Base-by-base conservation (phyloP, 2,329 filamentous ascomycete species). In the Xylaria arbuscula region DNA sequence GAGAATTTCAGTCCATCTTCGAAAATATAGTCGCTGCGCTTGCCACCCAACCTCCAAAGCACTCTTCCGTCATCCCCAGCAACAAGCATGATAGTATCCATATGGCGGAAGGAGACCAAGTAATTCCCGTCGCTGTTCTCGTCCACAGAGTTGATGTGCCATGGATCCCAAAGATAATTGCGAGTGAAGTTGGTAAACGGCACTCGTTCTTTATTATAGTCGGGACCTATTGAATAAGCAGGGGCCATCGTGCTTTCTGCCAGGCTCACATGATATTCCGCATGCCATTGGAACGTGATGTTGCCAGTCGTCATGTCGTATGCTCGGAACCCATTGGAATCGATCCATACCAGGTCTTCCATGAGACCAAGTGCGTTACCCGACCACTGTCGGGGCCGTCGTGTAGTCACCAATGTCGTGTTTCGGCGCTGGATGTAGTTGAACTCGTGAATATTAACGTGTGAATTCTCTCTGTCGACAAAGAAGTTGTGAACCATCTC, bases 271-370 rank as follows among this genome's bases (percentile, higher is more conserved):
- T 66, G 63, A 17, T 66, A 28, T 51, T 66, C 63, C n/a, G 63
- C 63, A 56, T 48, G 56, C 55, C 63, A 66, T 36, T 60, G 17
- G 55, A 66, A 66, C 6, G 55, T 66, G 17, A 60, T 48, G 17
- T 66, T 66, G n/a, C 63, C 63, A 15, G 28, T 60, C 17, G 32
- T 55, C 63, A 66, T 53, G 22, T 66, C 34, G 36, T 61, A 66
- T 10, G 55, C 63, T 24, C 63, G 34, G 17, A 66, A 38, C 15
- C 63, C 56, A n/a, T 66, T 66, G 2, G 63, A 66, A 0, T 66
- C 63, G 48, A 66, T 66, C 63, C 63, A 66, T 2, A 66, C 56
- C 3, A 66, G 47, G 36, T 66, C 63, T 56, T 66, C 63, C 34
- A 45, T 66, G n/a, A 66, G 47, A 36, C 63, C 63, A 19, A 66